Evolutionary conservation across 2,329 filamentous ascomycete species (phyloP), one percentile per base, ranked within the genome.

Genomic region (Fulvia fulva): DNA sequence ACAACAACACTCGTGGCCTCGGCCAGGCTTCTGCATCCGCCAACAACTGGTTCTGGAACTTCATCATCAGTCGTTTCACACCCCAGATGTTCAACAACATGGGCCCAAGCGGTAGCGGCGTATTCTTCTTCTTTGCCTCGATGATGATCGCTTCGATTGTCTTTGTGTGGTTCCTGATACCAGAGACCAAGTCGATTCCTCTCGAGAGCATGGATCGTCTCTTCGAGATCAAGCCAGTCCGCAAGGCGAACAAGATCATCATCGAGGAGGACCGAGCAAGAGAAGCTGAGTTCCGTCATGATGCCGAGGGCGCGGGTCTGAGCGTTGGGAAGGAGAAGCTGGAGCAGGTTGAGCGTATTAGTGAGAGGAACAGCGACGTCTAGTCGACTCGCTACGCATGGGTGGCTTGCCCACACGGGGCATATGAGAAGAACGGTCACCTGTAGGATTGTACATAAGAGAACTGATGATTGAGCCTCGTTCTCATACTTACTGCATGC

Each of bases 41-140:
- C 2, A 87, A 83, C 73, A 89, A 90, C 73, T 90, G 87, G 87
- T 81, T 88, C 69, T 88, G 78, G 64, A 89, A 89, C 72, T 89
- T 89, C 70, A 79, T 89, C 68, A 82, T 89, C 63, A 81, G 80
- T 0, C 80, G 86, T 11, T 89, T 87, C 76, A 89, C 84, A 0
- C 84, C 81, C 25, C 82, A 87, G 63, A 88, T 88, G 83, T 79
- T 77, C 67, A 56, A 70, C 51, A 75, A 59, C 47, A 78, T 79
- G 73, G 72, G 70, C 14, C 65, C 65, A 4, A 68, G 63, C 14
- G 71, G 73, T 5, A 77, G 74, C 61, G 76, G 76, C 9, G 70
- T 72, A 7, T 70, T 68, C 61, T 76, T 78, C 61, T 78, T 79
- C 66, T 76, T 83, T 58, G 79, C 80, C 3, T 76, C 72, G 23